Evolutionary conservation across 1,139 yeast species (phyloP).

Genomic region (Hanseniaspora sp.): DNA sequence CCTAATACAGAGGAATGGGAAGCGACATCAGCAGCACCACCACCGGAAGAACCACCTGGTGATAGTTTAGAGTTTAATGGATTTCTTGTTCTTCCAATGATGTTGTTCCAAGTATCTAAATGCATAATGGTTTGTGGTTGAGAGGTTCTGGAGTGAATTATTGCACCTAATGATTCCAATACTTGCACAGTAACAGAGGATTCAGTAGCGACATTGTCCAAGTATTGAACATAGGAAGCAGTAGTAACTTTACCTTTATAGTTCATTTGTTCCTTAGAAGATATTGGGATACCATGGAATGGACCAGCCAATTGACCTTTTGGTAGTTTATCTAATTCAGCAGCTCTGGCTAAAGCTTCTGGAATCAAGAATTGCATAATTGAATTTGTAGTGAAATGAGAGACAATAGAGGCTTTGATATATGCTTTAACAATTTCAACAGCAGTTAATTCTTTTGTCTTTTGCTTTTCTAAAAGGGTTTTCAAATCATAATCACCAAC

Average conservation of each 20-base stretch:
- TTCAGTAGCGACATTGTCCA: slow-evolving; percentile 40
- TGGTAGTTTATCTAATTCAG: slow-evolving; percentile 39
- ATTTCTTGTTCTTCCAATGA: slow-evolving; percentile 44
- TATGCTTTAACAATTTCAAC: slow-evolving; percentile 42
- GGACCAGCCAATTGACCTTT: slow-evolving; percentile 60
- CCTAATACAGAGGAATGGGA: slow-evolving; percentile 59
- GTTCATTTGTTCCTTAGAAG: slow-evolving; percentile 62
- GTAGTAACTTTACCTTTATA: slow-evolving; percentile 48
- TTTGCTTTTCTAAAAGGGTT: slow-evolving; percentile 32
- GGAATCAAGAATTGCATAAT: slow-evolving; percentile 49
- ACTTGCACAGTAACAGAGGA: slow-evolving; percentile 44
- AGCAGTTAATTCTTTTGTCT: slow-evolving; percentile 30
- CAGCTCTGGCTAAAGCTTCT: slow-evolving; percentile 46
- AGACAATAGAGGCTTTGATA: slow-evolving; percentile 40
- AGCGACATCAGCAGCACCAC: slow-evolving; percentile 61
- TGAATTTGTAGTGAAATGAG: slow-evolving; percentile 48
- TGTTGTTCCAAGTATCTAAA: slow-evolving; percentile 40
- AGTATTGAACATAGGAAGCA: slow-evolving; percentile 49
- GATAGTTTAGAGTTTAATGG: slow-evolving; percentile 43
- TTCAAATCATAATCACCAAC: slow-evolving; percentile 32
- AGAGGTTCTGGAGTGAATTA: slow-evolving; percentile 45
- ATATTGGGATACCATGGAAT: slow-evolving; percentile 67
- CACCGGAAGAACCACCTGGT: slow-evolving; percentile 66
- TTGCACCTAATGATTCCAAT: slow-evolving; percentile 55
- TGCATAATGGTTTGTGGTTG: slow-evolving; percentile 51